Evolutionary conservation across 208 protist species (phyloP), one percentile per base, ranked within the genome.

Genomic region (Leishmania guyanensis): DNA sequence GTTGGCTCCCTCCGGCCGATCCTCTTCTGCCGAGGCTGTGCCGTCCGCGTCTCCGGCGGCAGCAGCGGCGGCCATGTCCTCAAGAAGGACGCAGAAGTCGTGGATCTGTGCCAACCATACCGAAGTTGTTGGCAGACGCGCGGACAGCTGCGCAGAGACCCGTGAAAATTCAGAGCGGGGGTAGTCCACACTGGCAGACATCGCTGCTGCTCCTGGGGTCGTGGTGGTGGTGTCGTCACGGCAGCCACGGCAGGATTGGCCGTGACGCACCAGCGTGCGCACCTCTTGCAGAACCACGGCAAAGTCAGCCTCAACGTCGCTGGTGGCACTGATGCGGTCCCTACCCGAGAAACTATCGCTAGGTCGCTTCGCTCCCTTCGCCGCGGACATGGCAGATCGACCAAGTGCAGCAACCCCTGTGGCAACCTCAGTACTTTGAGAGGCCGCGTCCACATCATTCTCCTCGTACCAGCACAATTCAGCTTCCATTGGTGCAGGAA

Each of bases 261-360:
- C 75, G 22, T 80, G 54, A 5, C 73, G 62, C 39, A 85, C 82
- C 3, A 79, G 8, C 43, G 33, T 43, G 8, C 82, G 77, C 16
- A 85, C 66, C 73, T 85, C 82, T 39, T 68, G 72, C 60, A 85
- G 65, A 9, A 81, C 82, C 51, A 26, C 72, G 6, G 82, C 77
- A 39, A 82, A 79, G 43, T 82, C 82, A n/a, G 73, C 77, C 6
- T 73, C 64, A 29, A 36, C 75, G 22, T 78, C 60, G 43, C 6
- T 39, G 56, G 56, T 29, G 48, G 56, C 53, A 46, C 36, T 50
- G 56, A 6, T 26, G 53, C 0, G 2, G 51, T 12, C 50, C 12
- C 20, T 76, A 29, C 48, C 17, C 16, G 33, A 22, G 33, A 53
- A 17, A 16, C 33, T 33, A n/a, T 46, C 72, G 33, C 72, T 43